Conservation (phyloP, 1,284 basidiomycete genomes). For the Polyporus tsugae region DNA sequence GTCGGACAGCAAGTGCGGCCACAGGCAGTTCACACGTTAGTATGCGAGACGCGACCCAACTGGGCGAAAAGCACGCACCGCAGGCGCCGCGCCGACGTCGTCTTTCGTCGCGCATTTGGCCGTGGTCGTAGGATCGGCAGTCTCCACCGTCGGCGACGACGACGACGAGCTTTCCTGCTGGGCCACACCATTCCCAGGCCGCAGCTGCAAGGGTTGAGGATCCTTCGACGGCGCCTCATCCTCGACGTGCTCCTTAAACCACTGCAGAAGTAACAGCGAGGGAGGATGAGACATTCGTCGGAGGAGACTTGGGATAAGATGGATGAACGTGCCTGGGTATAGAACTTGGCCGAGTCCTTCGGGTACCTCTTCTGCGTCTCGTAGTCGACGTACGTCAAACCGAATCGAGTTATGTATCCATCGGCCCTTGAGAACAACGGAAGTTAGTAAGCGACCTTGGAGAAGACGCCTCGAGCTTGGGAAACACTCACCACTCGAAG, state of each 20-base stretch:
- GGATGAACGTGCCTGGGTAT: too few species aligned
- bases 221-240: conserved; percentile 20
- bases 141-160: conserved; percentile 29
- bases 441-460: conserved; percentile 9
- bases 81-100: conserved; percentile 21
- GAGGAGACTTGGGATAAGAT: too few species aligned
- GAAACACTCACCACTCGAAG: conserved; percentile 67
- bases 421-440: conserved; percentile 53
- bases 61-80: conserved; percentile 16
- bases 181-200: conserved; percentile 7
- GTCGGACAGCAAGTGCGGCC: background rate
- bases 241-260: conserved; percentile 42
- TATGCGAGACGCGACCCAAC: background rate
- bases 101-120: conserved; percentile 27
- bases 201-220: conserved; percentile 6
- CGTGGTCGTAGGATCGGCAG: conserved; percentile 11
- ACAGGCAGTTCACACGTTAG: background rate
- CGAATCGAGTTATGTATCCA: conserved; percentile 70
- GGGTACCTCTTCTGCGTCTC: conserved; percentile 73
- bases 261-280: too few species aligned
- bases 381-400: conserved; percentile 74
- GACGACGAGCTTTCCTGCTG: conserved; percentile 25
- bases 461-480: background rate
- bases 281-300: too few species aligned
- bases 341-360: conserved; percentile 70